A percentile compares a stretch with the other conserved stretches of the same genome.
Evolutionary conservation across 257 asterid species (phyloP).

Genomic region (Ocimum tenuiflorum): DNA sequence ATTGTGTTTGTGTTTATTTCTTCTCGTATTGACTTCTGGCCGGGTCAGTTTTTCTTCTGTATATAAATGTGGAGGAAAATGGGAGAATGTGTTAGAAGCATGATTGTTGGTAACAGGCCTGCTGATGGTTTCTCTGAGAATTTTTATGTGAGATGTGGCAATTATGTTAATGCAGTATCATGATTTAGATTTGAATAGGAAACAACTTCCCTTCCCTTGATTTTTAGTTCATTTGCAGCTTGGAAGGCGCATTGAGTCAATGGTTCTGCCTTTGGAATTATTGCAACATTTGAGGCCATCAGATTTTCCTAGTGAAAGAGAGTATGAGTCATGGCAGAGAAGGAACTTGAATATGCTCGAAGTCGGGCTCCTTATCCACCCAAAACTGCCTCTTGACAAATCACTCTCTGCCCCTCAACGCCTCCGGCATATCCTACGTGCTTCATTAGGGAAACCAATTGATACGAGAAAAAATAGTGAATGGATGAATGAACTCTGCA

Average conservation of each 20-base stretch:
- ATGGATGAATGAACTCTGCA: slow-evolving; percentile 48
- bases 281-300: slow-evolving; percentile 55
- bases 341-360: slow-evolving; percentile 68
- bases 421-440: slow-evolving; percentile 48
- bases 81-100: not conserved
- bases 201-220: slow-evolving; percentile 7
- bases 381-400: slow-evolving; percentile 53
- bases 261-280: slow-evolving; percentile 80
- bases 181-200: not conserved
- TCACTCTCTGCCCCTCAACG: slow-evolving; percentile 41
- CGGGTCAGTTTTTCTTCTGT: not conserved
- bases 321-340: slow-evolving; percentile 66
- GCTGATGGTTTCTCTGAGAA: not conserved
- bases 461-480: slow-evolving; percentile 66
- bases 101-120: not conserved
- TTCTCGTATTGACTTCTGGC: too few species aligned
- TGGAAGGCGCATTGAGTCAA: slow-evolving; percentile 65
- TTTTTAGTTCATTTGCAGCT: slow-evolving; percentile 45
- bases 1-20: not conserved
- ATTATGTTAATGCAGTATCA: not conserved
- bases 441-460: slow-evolving; percentile 49
- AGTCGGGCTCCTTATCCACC: slow-evolving; percentile 72
- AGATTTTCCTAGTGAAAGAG: slow-evolving; percentile 57
- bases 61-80: not conserved
- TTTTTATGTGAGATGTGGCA: slow-evolving; percentile 2